phyloP scores from a whole-genome alignment of 331 rosid species.

The Spiraea crenata region DNA sequence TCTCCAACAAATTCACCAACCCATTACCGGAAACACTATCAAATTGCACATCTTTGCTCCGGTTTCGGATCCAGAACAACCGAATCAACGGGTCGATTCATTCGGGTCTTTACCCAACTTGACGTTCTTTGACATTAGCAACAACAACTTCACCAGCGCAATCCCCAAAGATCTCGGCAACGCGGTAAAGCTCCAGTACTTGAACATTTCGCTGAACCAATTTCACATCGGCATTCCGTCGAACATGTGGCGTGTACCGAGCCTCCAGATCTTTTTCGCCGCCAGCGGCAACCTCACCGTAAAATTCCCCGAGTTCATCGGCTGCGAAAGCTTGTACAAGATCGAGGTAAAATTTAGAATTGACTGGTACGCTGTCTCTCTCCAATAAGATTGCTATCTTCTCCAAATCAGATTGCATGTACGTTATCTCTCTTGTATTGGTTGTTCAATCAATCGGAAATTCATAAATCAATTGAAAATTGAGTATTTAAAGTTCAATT shows the following conservation, averaged over 20 bases:
- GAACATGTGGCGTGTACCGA: constrained; percentile 62
- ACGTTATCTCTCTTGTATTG: too few relatives aligned
- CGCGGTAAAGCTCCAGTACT: constrained; percentile 42
- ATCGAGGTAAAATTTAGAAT: too few relatives aligned
- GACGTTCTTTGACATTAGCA: constrained; percentile 65
- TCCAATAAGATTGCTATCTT: too few relatives aligned
- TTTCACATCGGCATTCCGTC: constrained; percentile 45
- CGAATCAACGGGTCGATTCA: constrained; percentile 66
- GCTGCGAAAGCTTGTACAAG: constrained; percentile 56
- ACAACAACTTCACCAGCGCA: constrained; percentile 57
- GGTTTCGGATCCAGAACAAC: constrained; percentile 78
- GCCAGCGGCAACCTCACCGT: constrained; percentile 49
- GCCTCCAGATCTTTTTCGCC: constrained; percentile 73
- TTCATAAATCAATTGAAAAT: too few relatives aligned
- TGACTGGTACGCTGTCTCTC: too few relatives aligned
- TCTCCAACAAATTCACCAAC: constrained; percentile 42
- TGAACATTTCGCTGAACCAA: constrained; percentile 71
- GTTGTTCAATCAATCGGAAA: too few relatives aligned
- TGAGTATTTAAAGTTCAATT: too few relatives aligned
- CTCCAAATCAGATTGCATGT: too few relatives aligned
- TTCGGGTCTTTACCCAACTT: constrained; percentile 45
- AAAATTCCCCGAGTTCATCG: constrained; percentile 66
- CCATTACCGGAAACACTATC: constrained; percentile 45
- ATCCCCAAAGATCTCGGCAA: constrained; percentile 65
- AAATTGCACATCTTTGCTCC: constrained; percentile 49